Base-by-base conservation (phyloP, 495 filamentous ascomycete species). In the Friedmanniomyces simplex region DNA sequence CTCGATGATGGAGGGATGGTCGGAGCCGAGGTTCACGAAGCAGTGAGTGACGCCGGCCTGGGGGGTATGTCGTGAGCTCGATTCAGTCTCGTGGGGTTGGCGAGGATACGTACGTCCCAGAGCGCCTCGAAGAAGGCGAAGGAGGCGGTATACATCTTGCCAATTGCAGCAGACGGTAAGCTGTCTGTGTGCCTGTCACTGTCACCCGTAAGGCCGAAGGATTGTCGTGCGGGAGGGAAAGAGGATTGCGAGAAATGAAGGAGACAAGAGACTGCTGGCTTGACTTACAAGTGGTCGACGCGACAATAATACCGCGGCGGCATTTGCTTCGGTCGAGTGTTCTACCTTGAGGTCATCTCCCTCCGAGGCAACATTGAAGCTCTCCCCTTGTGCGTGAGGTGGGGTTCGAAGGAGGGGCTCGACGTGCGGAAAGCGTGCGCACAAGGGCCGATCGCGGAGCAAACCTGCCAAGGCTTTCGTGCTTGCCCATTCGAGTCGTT, bases 21-120 rank as follows among this genome's bases (percentile, higher is more conserved):
- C 90, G 18, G 88, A 90, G 36, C 91, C 91, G n/a, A 97, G 77
- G 67, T 97, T 97, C 50, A 95, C 91, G 66, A 96, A 96, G 76
- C 84, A 87, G 74, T 96, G 82, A 43, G 81, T 84, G 39, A 97
- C 81, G 43, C 91, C 91, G 42, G 89, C 89, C 80, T 93, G 26
- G 11, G 3, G 10, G 13, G n/a, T n/a, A n/a, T 6, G n/a, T 32
- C 18, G 8, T 57, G 16, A 48, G 47, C n/a, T n/a, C n/a, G n/a
- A n/a, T n/a, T n/a, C n/a, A n/a, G n/a, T n/a, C n/a, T n/a, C n/a
- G n/a, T 32, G 4, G n/a, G n/a, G n/a, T 32, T 14, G 47, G 22
- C 20, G 30, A 3, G 13, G 22, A 42, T 25, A 1, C 63, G 45
- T 56, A 67, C 77, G 71, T 84, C 89, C 88, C 88, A 95, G 41